Base-by-base conservation (phyloP, 2,329 filamentous ascomycete species). In the Orbilia brochopaga region DNA sequence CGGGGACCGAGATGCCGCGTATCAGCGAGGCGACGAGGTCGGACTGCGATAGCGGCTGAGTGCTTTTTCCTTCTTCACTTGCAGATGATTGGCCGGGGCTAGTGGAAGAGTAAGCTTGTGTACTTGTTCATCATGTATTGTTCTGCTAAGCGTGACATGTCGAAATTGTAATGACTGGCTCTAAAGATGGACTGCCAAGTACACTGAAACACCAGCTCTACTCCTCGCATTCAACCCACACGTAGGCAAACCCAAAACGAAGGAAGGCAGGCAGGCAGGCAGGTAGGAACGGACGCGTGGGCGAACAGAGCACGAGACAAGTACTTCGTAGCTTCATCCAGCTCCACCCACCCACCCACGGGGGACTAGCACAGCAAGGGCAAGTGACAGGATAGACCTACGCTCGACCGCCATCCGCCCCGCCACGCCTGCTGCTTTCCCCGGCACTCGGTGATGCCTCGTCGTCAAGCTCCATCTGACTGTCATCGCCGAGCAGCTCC, bases 331-430 rank as follows among this genome's bases (percentile, higher is more conserved):
- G 27, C 27, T 32, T 32, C 8, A 8, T 32, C 27, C 27, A 32
- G 27, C 27, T 32, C 27, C 27, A 8, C 8, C 27, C 27, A 8
- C 8, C 27, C 37, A 15, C 11, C n/a, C 37, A 13, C n/a, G 37
- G 2, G 11, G 37, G 15, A 42, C 5, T 15, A 17, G 21, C 11
- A 48, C 74, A 63, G 73, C 73, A 65, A 74, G 74, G 69, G 73
- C 74, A 79, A 80, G 81, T 79, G 81, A 80, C 79, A 63, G 58
- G 44, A 48, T 48, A 80, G 79, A 99, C 95, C 93, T 97, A 99
- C 94, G 93, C 94, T 97, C 94, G 88, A 82, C 91, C 95, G 78
- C 95, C 94, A 81, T 97, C 94, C 76, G 91, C 91, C 79, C 95
- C 94, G 72, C 93, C 94, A 81, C 96, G 92, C 82, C 95, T 86